These are phyloP conservation scores for Aspergillus ochraceoroseus DNA, from an alignment of 2,329 filamentous ascomycete species.

Conservation along the genomic window DNA sequence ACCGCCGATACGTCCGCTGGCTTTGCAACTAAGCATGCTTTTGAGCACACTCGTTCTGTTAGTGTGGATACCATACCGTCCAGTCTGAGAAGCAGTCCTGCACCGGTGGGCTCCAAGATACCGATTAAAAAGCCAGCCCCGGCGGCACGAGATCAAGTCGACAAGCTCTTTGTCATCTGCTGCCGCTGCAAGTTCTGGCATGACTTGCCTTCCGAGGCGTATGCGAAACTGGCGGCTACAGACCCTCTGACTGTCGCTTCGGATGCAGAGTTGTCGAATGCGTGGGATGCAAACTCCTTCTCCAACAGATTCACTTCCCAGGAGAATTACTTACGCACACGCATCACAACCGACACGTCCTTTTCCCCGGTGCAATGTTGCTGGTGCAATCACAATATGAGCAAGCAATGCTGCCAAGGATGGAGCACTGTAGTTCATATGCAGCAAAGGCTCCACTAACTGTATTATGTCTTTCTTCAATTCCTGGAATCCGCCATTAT, in stretches of 20 bases:
- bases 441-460: conserved; percentile 52
- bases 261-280: background rate
- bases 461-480: background rate
- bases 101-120: conserved; percentile 8
- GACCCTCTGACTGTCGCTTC: conserved; percentile 12
- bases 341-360: background rate
- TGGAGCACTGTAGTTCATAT: conserved; percentile 64
- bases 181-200: conserved; percentile 44
- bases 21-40: background rate
- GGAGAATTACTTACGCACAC: conserved; percentile 13
- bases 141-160: conserved; percentile 24
- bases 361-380: conserved; percentile 56
- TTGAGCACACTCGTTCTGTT: background rate
- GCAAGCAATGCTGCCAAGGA: conserved; percentile 62
- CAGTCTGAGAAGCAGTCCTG: background rate
- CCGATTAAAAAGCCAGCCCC: conserved; percentile 16
- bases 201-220: conserved; percentile 40
- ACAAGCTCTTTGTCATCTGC: conserved; percentile 43
- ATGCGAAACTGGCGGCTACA: conserved; percentile 34
- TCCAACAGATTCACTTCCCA: background rate
- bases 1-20: conserved; percentile 2
- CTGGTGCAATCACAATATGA: conserved; percentile 70
- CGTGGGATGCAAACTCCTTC: background rate
- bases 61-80: background rate
- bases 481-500: too few species aligned